phyloP scores from a whole-genome alignment of 1,284 basidiomycete species.

The Rhodotorula sp. region DNA sequence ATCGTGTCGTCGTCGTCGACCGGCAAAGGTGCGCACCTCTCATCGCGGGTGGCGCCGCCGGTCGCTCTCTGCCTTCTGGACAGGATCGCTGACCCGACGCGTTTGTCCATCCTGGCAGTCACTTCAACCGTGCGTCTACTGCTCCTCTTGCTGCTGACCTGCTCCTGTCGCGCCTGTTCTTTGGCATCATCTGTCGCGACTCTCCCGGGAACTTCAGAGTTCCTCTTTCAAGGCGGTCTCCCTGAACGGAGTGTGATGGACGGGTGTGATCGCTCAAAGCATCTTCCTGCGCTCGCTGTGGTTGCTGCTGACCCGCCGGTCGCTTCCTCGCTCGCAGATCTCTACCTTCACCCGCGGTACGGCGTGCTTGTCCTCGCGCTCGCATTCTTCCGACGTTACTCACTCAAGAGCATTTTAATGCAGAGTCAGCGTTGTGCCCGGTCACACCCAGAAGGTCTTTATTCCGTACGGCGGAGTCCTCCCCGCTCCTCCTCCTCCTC shows the following conservation, averaged over 20 bases:
- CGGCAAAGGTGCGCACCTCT: conserved; percentile 36
- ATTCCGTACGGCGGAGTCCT: conserved; percentile 40
- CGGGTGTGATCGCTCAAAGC: not conserved
- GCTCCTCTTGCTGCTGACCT: not conserved
- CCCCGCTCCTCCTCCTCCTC: conserved; percentile 6
- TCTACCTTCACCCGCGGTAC: conserved; percentile 42
- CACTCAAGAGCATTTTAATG: not conserved
- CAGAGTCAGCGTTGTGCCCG: conserved; percentile 42
- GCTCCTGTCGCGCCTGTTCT: not conserved
- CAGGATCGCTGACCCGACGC: not conserved
- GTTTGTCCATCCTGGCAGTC: conserved; percentile 12
- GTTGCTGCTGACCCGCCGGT: not conserved
- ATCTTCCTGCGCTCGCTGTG: not conserved
- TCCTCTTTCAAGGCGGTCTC: not conserved
- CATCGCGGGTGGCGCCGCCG: not conserved
- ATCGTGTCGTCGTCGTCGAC: conserved; percentile 44
- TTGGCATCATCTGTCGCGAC: not conserved
- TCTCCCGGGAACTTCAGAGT: not conserved
- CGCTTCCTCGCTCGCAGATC: conserved; percentile 22
- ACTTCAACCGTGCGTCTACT: conserved; percentile 45
- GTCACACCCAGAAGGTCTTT: conserved; percentile 44
- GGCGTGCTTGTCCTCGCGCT: not conserved
- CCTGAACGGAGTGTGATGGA: not conserved
- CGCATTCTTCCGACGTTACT: fast-evolving
- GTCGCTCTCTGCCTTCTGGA: not conserved